A percentile compares a stretch with the other conserved stretches of the same genome.
These are phyloP conservation scores for Chenopodium album DNA, from an alignment of 148 eudicot genomes.

Conservation along the genomic window DNA sequence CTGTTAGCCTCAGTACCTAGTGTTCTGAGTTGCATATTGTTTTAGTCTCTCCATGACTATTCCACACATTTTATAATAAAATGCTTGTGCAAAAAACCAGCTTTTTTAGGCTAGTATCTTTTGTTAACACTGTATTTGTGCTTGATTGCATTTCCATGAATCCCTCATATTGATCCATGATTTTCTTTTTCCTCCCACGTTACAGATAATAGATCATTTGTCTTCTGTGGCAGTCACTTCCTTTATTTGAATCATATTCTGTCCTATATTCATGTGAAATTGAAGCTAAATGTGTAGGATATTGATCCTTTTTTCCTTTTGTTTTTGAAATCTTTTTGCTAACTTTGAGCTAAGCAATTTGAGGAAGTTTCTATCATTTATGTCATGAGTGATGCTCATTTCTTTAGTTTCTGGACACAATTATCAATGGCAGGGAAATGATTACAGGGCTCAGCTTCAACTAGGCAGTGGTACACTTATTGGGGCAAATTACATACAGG, in stretches of 20 bases:
- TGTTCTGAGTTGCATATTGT: not conserved
- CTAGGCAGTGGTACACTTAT: conserved; percentile 78
- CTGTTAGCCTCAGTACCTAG: not conserved
- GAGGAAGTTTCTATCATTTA: not conserved
- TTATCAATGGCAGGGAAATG: conserved; percentile 55
- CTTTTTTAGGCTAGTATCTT: not conserved
- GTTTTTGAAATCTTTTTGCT: not conserved
- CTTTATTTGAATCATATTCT: not conserved
- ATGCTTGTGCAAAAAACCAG: not conserved
- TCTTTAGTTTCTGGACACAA: not conserved
- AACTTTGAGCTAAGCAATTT: not conserved
- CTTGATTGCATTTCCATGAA: not conserved
- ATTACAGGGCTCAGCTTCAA: conserved; percentile 82
- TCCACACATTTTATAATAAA: not conserved
- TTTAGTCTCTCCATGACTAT: not conserved
- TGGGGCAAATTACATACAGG: conserved; percentile 96
- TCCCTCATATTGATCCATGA: not conserved
- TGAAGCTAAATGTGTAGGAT: not conserved
- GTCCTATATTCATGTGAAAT: not conserved
- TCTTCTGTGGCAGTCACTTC: not conserved
- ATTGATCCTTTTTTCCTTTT: not conserved
- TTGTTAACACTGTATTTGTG: not conserved
- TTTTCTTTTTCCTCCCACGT: not conserved
- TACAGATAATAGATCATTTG: not conserved
- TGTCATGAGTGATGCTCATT: not conserved